Percentiles rank a stretch among this genome's conserved stretches.
phyloP scores from a whole-genome alignment of 805 yeast genomes.

The Saccharomyces paradoxus region DNA sequence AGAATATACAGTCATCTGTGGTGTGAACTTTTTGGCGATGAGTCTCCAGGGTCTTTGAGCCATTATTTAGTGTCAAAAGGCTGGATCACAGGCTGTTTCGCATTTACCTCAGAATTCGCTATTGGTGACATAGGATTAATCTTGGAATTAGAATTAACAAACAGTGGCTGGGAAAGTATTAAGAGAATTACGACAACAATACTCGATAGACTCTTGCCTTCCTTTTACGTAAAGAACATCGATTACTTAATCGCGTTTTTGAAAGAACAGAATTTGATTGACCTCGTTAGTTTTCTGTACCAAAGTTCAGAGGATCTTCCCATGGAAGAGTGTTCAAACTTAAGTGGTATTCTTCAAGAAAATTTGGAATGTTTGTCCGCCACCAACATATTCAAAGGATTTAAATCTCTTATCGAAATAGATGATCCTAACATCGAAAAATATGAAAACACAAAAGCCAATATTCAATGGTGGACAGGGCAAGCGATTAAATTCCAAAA shows the following conservation, averaged over 20 bases:
- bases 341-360: slow-evolving; percentile 35
- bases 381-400: slow-evolving; percentile 38
- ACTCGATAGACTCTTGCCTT: slow-evolving; percentile 17
- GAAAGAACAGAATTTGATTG: slow-evolving; percentile 42
- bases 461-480: slow-evolving; percentile 37
- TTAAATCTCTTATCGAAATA: slow-evolving; percentile 18
- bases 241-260: slow-evolving; percentile 34
- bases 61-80: slow-evolving; percentile 31
- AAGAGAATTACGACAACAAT: slow-evolving; percentile 30
- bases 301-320: slow-evolving; percentile 33
- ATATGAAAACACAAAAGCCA: slow-evolving; percentile 25
- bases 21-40: slow-evolving; percentile 59
- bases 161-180: slow-evolving; percentile 36
- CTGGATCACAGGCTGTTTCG: slow-evolving; percentile 33
- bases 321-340: slow-evolving; percentile 41
- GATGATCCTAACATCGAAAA: slow-evolving; percentile 5
- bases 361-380: slow-evolving; percentile 27
- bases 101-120: slow-evolving; percentile 36
- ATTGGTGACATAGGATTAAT: slow-evolving; percentile 35
- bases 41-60: slow-evolving; percentile 44
- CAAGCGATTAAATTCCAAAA: slow-evolving; percentile 33
- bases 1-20: slow-evolving; percentile 36
- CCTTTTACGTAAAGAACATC: slow-evolving; percentile 12
- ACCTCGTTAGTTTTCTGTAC: slow-evolving; percentile 39
- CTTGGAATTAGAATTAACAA: slow-evolving; percentile 44